Conservation (phyloP, 257 asterid species). For the Orobanche coerulescens region DNA sequence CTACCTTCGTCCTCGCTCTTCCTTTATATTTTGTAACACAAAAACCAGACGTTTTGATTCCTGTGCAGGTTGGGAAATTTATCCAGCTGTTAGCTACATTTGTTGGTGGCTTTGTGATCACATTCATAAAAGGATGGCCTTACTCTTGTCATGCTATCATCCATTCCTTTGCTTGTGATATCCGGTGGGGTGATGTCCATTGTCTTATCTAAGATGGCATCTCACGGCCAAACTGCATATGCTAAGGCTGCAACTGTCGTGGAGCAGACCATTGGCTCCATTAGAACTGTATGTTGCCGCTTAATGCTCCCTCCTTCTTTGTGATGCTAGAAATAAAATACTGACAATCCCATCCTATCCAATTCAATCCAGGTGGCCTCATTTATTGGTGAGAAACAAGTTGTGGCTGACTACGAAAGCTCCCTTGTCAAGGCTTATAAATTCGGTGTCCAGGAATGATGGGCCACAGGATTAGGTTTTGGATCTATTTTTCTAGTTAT, state of each 20-base stretch:
- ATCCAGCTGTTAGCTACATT: constrained; percentile 40
- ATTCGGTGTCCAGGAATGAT: constrained; percentile 38
- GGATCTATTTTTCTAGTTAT: constrained; percentile 33
- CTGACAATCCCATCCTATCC: neutral
- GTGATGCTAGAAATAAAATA: no score
- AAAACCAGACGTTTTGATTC: neutral
- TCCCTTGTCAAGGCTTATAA: constrained; percentile 38
- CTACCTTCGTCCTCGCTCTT: neutral
- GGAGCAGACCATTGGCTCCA: constrained; percentile 48
- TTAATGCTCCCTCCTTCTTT: no score
- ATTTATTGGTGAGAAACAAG: constrained; percentile 54
- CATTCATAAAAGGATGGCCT: constrained; percentile 54
- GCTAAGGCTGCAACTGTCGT: constrained; percentile 44
- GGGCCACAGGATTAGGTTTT: constrained; percentile 41
- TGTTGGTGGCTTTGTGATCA: constrained; percentile 49
- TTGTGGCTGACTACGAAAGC: constrained; percentile 39
- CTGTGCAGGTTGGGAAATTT: constrained; percentile 47
- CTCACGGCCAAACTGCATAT: constrained; percentile 43
- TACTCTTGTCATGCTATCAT: constrained; percentile 41
- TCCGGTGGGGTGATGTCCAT: constrained; percentile 32
- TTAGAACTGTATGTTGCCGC: constrained; percentile 37
- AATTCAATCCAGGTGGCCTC: constrained; percentile 44
- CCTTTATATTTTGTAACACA: neutral
- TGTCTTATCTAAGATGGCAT: constrained; percentile 32
- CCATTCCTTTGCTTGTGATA: constrained; percentile 35